phyloP scores from a whole-genome alignment of 805 yeast species.

The Metschnikowia borealis region DNA sequence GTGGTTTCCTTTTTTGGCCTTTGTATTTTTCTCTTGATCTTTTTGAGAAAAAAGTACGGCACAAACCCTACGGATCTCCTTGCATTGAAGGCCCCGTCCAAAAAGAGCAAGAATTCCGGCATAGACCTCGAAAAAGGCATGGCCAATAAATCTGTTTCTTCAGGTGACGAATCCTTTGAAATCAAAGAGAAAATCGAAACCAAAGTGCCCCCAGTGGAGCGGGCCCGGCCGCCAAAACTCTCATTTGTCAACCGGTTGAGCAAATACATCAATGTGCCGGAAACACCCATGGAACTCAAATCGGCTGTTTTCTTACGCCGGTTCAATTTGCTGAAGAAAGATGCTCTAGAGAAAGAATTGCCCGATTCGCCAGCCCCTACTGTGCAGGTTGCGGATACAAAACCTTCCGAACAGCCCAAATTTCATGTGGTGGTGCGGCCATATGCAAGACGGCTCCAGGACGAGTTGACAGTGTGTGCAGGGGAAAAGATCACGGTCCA shows the following conservation, averaged over 20 bases:
- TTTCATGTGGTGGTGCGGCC: slow-evolving; percentile 21
- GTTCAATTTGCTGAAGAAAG: slow-evolving; percentile 26
- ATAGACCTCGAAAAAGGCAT: background rate
- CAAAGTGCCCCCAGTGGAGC: background rate
- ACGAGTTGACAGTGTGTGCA: slow-evolving; percentile 29
- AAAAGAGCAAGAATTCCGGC: background rate
- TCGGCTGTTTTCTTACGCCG: slow-evolving; percentile 33
- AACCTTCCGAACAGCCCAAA: background rate
- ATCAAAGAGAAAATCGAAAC: background rate
- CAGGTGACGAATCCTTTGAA: background rate
- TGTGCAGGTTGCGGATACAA: slow-evolving; percentile 2
- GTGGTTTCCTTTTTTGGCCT: slow-evolving; percentile 22
- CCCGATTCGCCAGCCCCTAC: slow-evolving; percentile 20
- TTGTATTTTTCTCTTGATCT: slow-evolving; percentile 12
- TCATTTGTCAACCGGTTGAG: slow-evolving; percentile 20
- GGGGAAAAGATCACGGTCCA: slow-evolving; percentile 30
- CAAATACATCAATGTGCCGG: slow-evolving; percentile 21
- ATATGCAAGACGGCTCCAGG: slow-evolving; percentile 28
- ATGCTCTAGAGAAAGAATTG: slow-evolving; percentile 9
- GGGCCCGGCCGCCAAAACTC: slow-evolving; percentile 1
- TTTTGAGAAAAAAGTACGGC: slow-evolving; percentile 11
- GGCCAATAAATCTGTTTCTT: background rate
- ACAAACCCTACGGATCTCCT: slow-evolving; percentile 7
- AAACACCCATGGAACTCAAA: slow-evolving; percentile 17
- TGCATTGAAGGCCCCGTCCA: slow-evolving; percentile 3